Evolutionary conservation across 805 yeast species (phyloP).

Genomic region (Candida sakaeoensis): DNA sequence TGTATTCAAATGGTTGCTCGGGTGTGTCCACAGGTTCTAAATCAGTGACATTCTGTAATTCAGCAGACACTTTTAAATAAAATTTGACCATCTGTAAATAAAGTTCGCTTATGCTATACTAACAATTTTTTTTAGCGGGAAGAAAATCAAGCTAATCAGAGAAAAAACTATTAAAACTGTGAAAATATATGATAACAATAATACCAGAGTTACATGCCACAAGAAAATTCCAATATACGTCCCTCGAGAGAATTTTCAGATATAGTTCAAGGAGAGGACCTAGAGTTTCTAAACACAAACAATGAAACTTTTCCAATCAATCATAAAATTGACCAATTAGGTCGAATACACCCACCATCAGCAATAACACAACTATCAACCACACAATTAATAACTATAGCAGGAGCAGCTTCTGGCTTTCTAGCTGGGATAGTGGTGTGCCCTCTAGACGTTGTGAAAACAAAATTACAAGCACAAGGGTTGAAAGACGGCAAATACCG

Average conservation of each 20-base stretch:
- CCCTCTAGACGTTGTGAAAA: slow-evolving; percentile 94
- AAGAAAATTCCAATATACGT: not conserved
- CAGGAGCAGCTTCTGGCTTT: slow-evolving; percentile 95
- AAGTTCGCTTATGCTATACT: slow-evolving; percentile 1
- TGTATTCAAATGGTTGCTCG: slow-evolving; percentile 65
- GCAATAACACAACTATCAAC: slow-evolving; percentile 28
- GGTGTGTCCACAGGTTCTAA: slow-evolving; percentile 59
- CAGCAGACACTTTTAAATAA: slow-evolving; percentile 39
- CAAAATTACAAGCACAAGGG: slow-evolving; percentile 91
- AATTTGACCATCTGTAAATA: slow-evolving; percentile 45
- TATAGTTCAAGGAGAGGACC: slow-evolving; percentile 35
- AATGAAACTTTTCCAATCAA: slow-evolving; percentile 12
- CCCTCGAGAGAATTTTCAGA: slow-evolving; percentile 26
- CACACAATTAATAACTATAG: slow-evolving; percentile 64
- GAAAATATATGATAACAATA: not conserved
- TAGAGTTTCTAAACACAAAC: slow-evolving; percentile 26
- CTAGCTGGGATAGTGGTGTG: slow-evolving; percentile 86
- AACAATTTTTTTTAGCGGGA: slow-evolving; percentile 2
- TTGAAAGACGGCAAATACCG: slow-evolving; percentile 41
- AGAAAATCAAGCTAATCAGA: not conserved
- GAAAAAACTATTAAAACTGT: not conserved
- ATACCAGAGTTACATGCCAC: slow-evolving; percentile 1
- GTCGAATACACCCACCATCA: slow-evolving; percentile 17
- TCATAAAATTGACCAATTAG: slow-evolving; percentile 18
- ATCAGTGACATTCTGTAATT: slow-evolving; percentile 51